Evolutionary conservation across 345 rosid species (phyloP).

Genomic region (Diplotaxis tenuifolia): DNA sequence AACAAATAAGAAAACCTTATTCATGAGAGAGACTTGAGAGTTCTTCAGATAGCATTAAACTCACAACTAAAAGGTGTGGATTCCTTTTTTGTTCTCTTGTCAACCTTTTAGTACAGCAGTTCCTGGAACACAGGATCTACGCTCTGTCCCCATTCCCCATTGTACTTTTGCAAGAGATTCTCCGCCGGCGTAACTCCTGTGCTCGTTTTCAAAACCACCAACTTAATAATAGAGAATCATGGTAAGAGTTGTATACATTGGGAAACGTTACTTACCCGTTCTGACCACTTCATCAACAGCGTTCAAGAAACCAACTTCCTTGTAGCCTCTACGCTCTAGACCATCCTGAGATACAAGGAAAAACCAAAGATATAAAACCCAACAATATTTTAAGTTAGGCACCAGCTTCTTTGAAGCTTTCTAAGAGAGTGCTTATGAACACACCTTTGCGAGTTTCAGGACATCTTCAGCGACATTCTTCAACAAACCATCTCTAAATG

Average conservation of each 20-base stretch:
- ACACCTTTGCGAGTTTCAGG: constrained; percentile 76
- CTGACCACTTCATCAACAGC: constrained; percentile 78
- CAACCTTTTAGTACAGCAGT: constrained; percentile 51
- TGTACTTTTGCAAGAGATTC: constrained; percentile 75
- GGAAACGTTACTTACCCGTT: constrained; percentile 56
- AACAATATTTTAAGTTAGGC: background rate
- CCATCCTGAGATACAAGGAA: constrained; percentile 62
- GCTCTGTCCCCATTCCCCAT: constrained; percentile 77
- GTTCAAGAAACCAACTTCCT: constrained; percentile 87
- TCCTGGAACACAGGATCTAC: constrained; percentile 85
- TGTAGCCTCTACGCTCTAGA: constrained; percentile 87
- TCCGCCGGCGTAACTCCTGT: constrained; percentile 89
- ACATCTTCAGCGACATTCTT: constrained; percentile 85
- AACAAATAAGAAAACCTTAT: background rate
- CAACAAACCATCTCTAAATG: constrained; percentile 79
- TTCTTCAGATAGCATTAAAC: constrained; percentile 21
- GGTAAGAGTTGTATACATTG: background rate
- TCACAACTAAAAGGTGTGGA: background rate
- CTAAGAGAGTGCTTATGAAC: constrained; percentile 10
- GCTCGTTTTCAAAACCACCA: constrained; percentile 3
- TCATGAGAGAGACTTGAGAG: background rate
- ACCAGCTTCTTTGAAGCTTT: background rate
- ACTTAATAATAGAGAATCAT: background rate
- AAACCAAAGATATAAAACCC: background rate
- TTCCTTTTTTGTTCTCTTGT: background rate